phyloP scores from a whole-genome alignment of 768 basidiomycete genomes.

The Podaxis sp. region DNA sequence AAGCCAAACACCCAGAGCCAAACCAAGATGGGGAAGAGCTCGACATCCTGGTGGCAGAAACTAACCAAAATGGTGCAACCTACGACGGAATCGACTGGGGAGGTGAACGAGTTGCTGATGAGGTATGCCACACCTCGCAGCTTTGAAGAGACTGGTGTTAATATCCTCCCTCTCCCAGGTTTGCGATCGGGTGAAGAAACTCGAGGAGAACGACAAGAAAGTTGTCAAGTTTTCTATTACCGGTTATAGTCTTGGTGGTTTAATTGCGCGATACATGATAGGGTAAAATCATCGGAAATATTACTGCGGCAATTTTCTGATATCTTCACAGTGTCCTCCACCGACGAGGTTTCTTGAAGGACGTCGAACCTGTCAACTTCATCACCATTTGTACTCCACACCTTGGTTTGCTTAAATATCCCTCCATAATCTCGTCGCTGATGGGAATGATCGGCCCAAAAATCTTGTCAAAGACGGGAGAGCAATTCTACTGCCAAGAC shows the following conservation, averaged over 20 bases:
- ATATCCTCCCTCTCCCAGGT: conserved; percentile 41
- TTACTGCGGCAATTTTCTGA: background rate
- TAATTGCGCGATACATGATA: conserved; percentile 77
- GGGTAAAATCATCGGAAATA: conserved; percentile 44
- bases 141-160: background rate
- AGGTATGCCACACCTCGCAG: conserved; percentile 45
- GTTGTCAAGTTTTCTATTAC: conserved; percentile 73
- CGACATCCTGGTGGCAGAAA: conserved; percentile 62
- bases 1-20: conserved; percentile 37
- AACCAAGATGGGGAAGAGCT: conserved; percentile 44
- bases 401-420: conserved; percentile 68
- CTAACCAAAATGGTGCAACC: conserved; percentile 64
- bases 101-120: conserved; percentile 75
- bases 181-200: conserved; percentile 48
- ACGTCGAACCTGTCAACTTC: conserved; percentile 75
- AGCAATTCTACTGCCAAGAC: conserved; percentile 75
- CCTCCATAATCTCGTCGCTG: conserved; percentile 56
- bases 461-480: conserved; percentile 76
- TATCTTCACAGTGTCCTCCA: conserved; percentile 50
- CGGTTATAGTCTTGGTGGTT: conserved; percentile 82
- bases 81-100: conserved; percentile 89
- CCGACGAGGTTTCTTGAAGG: conserved; percentile 70
- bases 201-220: conserved; percentile 51
- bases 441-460: conserved; percentile 59
- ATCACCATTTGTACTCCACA: conserved; percentile 84